Evolutionary conservation across 2,329 filamentous ascomycete genomes (phyloP).

Genomic region (Curvularia verruculosa): DNA sequence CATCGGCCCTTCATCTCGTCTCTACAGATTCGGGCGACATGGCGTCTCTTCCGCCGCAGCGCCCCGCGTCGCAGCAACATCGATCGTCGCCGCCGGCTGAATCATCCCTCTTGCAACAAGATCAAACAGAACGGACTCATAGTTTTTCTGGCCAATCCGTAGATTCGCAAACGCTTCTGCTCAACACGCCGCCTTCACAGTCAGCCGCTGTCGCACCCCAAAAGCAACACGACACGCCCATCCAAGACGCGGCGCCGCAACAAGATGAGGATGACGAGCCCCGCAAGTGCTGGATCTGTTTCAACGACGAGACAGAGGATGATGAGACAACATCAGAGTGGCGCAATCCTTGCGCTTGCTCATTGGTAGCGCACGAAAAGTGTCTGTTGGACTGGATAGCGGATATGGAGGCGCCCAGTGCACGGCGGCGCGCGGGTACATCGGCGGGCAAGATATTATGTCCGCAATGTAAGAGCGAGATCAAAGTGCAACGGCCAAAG

Average conservation of each 20-base stretch:
- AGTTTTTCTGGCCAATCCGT: slow-evolving; percentile 51
- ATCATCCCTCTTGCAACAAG: slow-evolving; percentile 25
- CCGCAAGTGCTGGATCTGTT: slow-evolving; percentile 72
- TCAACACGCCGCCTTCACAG: slow-evolving; percentile 44
- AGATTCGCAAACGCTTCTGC: slow-evolving; percentile 55
- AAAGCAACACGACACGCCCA: slow-evolving; percentile 23
- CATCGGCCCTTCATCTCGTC: background rate
- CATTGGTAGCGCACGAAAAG: slow-evolving; percentile 85
- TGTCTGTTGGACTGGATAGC: slow-evolving; percentile 92
- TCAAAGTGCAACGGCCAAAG: slow-evolving; percentile 74
- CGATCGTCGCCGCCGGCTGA: slow-evolving; percentile 34
- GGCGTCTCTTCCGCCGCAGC: slow-evolving; percentile 52
- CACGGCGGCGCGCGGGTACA: slow-evolving; percentile 55
- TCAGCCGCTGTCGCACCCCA: slow-evolving; percentile 19
- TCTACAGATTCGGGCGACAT: slow-evolving; percentile 30
- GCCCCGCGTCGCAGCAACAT: slow-evolving; percentile 46
- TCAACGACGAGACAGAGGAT: slow-evolving; percentile 69
- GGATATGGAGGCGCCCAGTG: slow-evolving; percentile 74
- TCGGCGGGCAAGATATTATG: slow-evolving; percentile 71
- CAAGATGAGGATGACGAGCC: slow-evolving; percentile 45
- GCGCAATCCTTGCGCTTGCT: slow-evolving; percentile 90
- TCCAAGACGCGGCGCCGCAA: slow-evolving; percentile 16
- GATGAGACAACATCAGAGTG: slow-evolving; percentile 68
- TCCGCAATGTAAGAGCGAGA: slow-evolving; percentile 86
- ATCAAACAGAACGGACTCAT: slow-evolving; percentile 35